Conservation (phyloP, 129 eudicot genomes). For the Glebionis coronaria region DNA sequence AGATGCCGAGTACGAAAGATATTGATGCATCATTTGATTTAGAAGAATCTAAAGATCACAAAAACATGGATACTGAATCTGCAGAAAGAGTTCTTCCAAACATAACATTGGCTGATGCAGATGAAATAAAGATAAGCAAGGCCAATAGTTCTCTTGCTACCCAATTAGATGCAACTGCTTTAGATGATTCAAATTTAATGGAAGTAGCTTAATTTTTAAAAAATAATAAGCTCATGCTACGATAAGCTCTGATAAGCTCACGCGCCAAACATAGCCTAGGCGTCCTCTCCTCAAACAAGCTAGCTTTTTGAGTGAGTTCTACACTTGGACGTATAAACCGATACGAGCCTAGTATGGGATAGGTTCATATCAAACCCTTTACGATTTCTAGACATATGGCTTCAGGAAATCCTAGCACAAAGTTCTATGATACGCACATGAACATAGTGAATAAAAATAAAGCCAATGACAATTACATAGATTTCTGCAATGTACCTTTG, state of each 20-base stretch:
- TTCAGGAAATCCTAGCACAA: neutral
- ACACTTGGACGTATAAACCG: no score
- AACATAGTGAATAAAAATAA: no score
- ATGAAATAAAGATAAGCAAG: constrained; percentile 2
- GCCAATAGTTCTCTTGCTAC: neutral
- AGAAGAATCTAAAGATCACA: constrained; percentile 19
- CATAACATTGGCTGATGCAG: constrained; percentile 12
- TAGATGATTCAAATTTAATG: constrained; percentile 18
- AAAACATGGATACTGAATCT: constrained; percentile 24
- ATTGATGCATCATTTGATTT: constrained; percentile 28
- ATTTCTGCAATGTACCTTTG: neutral
- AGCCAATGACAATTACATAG: no score
- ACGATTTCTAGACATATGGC: constrained; percentile 2
- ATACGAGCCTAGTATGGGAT: no score
- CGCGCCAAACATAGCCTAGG: no score
- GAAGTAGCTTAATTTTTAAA: no score
- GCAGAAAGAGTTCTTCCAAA: constrained; percentile 12
- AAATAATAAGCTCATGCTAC: no score
- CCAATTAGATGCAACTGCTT: constrained; percentile 12
- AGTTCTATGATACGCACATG: no score
- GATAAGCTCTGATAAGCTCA: no score
- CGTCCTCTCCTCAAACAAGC: no score
- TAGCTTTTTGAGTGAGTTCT: no score
- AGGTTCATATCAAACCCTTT: no score
- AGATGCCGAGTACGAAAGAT: constrained; percentile 23